A percentile compares a stretch with the other conserved stretches of the same genome.
phyloP scores from a whole-genome alignment of 139 green algal species.

The Dunaliella sp. region DNA sequence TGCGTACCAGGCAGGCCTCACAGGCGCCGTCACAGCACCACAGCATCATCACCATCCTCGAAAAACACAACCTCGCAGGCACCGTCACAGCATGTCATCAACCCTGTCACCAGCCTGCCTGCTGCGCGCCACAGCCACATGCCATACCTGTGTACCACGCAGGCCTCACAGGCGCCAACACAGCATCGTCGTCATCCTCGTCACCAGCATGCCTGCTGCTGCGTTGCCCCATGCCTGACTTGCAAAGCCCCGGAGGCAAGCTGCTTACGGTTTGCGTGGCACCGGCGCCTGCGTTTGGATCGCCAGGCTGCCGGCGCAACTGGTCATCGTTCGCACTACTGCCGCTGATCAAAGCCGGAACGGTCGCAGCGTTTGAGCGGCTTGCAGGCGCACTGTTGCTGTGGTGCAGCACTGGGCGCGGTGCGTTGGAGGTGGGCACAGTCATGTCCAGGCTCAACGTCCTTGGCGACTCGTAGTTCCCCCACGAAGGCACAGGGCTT shows the following conservation, averaged over 20 bases:
- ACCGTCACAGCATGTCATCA: neutral
- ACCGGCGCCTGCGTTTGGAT: no score
- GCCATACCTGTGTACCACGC: neutral
- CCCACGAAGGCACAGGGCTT: neutral
- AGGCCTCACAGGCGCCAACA: neutral
- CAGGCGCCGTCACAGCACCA: neutral
- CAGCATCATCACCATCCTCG: neutral
- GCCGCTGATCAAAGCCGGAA: no score
- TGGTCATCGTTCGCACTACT: no score
- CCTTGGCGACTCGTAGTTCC: neutral
- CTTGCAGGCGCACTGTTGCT: neutral
- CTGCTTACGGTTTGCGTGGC: neutral
- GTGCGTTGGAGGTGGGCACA: no score
- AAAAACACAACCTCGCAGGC: neutral
- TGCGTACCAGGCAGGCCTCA: neutral
- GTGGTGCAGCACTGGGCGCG: no score
- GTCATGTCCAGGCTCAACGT: no score
- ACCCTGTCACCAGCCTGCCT: neutral
- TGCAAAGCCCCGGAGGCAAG: neutral
- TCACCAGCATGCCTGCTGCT: neutral
- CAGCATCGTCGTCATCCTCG: neutral
- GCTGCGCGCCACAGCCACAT: no score
- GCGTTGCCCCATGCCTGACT: neutral
- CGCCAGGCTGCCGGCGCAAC: no score
- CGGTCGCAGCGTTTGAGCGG: no score